Evolutionary conservation across 371 early-diverging fungal genomes (phyloP), one percentile per base, ranked within the genome.

Genomic region (Nematocida parisii): DNA sequence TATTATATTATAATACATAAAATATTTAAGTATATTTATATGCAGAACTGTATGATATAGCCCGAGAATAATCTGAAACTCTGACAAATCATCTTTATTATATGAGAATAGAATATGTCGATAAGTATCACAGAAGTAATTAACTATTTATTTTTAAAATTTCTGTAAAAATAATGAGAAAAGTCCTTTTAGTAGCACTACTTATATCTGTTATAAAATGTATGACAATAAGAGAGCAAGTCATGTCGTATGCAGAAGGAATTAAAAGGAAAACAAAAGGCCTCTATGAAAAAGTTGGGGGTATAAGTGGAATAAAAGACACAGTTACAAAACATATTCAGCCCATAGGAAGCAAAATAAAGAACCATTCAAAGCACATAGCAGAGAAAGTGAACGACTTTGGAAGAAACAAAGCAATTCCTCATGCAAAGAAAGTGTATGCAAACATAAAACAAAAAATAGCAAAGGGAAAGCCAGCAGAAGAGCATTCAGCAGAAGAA

Each of bases 141-240:
- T 64, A 45, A 44, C 22, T 64, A 64, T 64, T 64, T 64, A 64
- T 64, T 64, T 73, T 64, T 47, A 61, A 73, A 64, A 24, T 73
- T 64, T 73, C 47, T 66, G 67, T 6, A 71, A 47, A 45, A 39
- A 22, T 45, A 61, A 75, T 75, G 75, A 75, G 50, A 57, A 75
- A 75, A 47, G 42, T 20, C 24, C 68, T 75, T 44, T 46, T 67
- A n/a, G 22, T 62, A 40, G 27, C 54, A 13, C 57, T 75, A 45
- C 67, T 75, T 75, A 5, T 75, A 15, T 75, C 66, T n/a, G 6
- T 45, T 46, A 50, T 66, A 7, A 7, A 2, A 22, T 64, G 64
- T 22, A 45, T 45, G 44, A 42, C 64, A 13, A 13, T 22, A 18
- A 45, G 42, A 27, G 64, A 64, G 64, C 39, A 27, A 42, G 11